phyloP scores from a whole-genome alignment of 1,284 basidiomycete genomes.

The Trametes versicolor region DNA sequence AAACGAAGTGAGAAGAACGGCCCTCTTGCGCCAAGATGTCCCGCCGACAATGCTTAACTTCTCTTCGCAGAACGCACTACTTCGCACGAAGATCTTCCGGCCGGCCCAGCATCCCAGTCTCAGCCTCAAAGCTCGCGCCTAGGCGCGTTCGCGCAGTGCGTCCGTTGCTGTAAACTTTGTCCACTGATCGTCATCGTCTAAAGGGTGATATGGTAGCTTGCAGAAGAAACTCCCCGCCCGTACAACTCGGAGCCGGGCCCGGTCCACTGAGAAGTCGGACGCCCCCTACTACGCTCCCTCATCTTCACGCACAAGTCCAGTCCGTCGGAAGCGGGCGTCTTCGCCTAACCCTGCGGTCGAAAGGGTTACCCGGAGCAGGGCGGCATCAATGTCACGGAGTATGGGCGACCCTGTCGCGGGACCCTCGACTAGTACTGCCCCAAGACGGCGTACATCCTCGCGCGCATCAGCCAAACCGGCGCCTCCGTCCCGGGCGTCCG shows the following conservation, averaged over 20 bases:
- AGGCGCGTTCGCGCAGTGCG: conserved; percentile 10
- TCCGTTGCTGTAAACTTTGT: not conserved
- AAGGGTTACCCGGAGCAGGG: conserved; percentile 13
- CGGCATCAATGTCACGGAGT: conserved; percentile 22
- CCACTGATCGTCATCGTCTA: not conserved
- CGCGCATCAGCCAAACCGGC: conserved; percentile 10
- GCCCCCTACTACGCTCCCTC: conserved; percentile 1
- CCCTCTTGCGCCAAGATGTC: not conserved
- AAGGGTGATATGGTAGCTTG: not conserved
- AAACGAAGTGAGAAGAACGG: conserved; percentile 26
- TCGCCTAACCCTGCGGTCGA: conserved; percentile 3
- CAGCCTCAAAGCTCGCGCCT: conserved; percentile 21
- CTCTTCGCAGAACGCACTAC: conserved; percentile 23
- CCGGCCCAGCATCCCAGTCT: conserved; percentile 5
- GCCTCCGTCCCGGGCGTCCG: conserved; percentile 15
- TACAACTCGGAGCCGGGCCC: conserved; percentile 21
- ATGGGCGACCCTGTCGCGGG: conserved; percentile 7
- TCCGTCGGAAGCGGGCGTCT: conserved; percentile 12
- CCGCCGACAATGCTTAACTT: not conserved
- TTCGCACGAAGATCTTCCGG: conserved; percentile 19
- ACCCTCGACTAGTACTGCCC: not conserved
- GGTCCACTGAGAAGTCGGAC: conserved; percentile 17
- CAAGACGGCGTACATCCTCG: conserved; percentile 15
- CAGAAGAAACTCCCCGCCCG: conserved; percentile 22
- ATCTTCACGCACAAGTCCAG: conserved; percentile 11